Evolutionary conservation across 768 basidiomycete genomes (phyloP).

Genomic region (Leucocoprinus sp.): DNA sequence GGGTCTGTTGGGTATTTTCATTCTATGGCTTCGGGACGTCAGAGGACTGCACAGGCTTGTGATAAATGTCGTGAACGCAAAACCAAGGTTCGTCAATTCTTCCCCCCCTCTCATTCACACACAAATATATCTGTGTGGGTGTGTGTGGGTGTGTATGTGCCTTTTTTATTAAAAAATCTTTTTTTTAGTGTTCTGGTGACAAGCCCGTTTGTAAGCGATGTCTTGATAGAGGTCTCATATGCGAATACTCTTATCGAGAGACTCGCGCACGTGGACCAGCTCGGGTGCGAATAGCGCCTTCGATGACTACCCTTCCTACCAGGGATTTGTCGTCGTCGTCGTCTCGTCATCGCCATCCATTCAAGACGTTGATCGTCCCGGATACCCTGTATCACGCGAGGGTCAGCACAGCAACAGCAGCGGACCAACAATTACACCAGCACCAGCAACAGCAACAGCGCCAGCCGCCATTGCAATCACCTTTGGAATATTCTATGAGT

Average conservation of each 20-base stretch:
- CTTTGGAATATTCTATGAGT: neutral
- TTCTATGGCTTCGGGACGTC: constrained; percentile 39
- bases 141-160: too few relatives aligned
- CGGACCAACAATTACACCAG: too few relatives aligned
- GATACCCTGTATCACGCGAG: neutral
- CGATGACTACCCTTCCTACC: neutral
- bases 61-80: constrained; percentile 51
- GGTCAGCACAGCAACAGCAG: too few relatives aligned
- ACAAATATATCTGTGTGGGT: too few relatives aligned
- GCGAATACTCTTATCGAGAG: constrained; percentile 38
- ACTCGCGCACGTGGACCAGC: constrained; percentile 25
- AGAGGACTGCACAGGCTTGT: constrained; percentile 47
- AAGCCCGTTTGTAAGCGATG: constrained; percentile 47
- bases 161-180: too few relatives aligned
- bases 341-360: neutral
- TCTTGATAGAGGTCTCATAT: constrained; percentile 37
- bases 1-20: too few relatives aligned
- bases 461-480: too few relatives aligned
- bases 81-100: constrained; percentile 36
- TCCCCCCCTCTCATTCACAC: neutral
- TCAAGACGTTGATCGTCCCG: neutral
- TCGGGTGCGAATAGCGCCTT: constrained; percentile 18
- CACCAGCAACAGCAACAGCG: too few relatives aligned
- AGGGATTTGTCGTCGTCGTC: neutral
- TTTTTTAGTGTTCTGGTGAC: constrained; percentile 46